These are phyloP conservation scores for Arthroderma sp. DNA, from an alignment of 2,329 filamentous ascomycete species.

Conservation along the genomic window DNA sequence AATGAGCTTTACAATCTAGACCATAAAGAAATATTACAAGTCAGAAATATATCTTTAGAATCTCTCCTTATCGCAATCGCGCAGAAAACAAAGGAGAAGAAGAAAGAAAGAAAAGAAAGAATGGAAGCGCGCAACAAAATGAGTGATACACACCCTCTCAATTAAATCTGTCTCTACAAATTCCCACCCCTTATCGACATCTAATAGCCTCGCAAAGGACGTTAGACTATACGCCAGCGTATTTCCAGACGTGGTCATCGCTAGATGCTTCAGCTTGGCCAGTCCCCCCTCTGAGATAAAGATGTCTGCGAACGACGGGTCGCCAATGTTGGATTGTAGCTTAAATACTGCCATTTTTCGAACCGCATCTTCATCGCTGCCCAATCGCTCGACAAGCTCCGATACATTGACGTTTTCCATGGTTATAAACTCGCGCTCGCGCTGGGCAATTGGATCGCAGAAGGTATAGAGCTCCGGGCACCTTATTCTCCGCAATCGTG, in stretches of 20 bases:
- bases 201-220: slow-evolving; percentile 71
- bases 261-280: slow-evolving; percentile 64
- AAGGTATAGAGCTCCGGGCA: too few species aligned
- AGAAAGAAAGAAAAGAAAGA: neutral
- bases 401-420: slow-evolving; percentile 46
- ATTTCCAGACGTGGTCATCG: slow-evolving; percentile 77
- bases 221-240: slow-evolving; percentile 91
- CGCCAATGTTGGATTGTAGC: slow-evolving; percentile 85
- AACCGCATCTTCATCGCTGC: slow-evolving; percentile 65
- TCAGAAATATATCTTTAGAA: too few species aligned
- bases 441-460: too few species aligned
- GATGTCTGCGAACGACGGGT: slow-evolving; percentile 89
- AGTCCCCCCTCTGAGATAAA: slow-evolving; percentile 87
- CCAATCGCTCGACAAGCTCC: slow-evolving; percentile 46
- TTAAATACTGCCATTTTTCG: slow-evolving; percentile 99
- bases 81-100: neutral
- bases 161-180: slow-evolving; percentile 40
- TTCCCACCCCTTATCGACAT: slow-evolving; percentile 98
- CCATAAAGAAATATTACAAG: neutral
- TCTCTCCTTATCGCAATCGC: neutral
- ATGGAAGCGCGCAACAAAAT: neutral
- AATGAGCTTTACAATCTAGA: slow-evolving; percentile 72
- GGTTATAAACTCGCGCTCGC: neutral
- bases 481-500: too few species aligned
- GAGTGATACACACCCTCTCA: slow-evolving; percentile 40